Evolutionary conservation across 495 filamentous ascomycete species (phyloP), one percentile per base, ranked within the genome.

Genomic region (Podospora sp.): DNA sequence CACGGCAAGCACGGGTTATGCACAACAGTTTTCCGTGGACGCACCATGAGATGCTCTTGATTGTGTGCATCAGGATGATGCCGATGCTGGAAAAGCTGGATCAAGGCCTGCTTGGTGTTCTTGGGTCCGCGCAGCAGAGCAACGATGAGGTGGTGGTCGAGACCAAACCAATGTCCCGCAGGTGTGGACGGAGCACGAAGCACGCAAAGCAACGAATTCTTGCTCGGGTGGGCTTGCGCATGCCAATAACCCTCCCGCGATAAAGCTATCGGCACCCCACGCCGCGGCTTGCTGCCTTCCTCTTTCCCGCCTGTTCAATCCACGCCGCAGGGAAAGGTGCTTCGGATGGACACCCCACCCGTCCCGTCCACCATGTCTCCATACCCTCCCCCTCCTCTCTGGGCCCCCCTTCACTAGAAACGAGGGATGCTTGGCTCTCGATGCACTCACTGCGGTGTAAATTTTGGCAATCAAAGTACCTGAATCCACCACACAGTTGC

Each of bases 1-100:
- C 56, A 64, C 60, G 60, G 66, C 66, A 68, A 36, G 24, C 11
- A 53, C 66, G 66, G 29, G 60, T 64, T 64, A 63, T 68, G 66
- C 66, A 63, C 14, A 68, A 68, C 66, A 64, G 58, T 25, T 67
- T 33, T 67, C 40, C 50, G 29, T 57, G 22, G 52, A 46, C 63
- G 63, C 21, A 25, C 33, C 60, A 50, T 50, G 33, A 59, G 56
- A 26, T 59, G 56, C 56, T 59, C 24, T 27, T 29, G 21, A 59
- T 59, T 27, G 56, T 59, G 56, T 59, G 56, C 56, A 59, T 59
- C 56, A 26, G 25, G n/a, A 26, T 6, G 18, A 24, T 55, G 21
- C 52, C 56, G 26, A 29, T 33, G 29, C 29, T 33, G 29, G 29
- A 33, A n/a, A n/a, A 8, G 29, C 56, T 59, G 22, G 56, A 9